phyloP scores from a whole-genome alignment of 73 alveolate species.

The Diophrys sp. region DNA sequence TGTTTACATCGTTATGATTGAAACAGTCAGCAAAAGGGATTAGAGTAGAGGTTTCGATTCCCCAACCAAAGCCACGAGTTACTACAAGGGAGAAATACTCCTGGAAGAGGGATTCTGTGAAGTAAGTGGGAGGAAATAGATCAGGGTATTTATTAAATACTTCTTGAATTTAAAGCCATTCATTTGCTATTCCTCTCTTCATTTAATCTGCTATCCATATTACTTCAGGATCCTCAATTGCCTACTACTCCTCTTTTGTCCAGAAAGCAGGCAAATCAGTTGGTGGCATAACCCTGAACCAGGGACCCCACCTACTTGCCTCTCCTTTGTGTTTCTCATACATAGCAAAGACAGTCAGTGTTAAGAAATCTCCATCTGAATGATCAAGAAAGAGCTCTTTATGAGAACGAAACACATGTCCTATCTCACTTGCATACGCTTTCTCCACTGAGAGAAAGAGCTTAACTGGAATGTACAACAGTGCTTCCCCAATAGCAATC shows the following conservation, averaged over 20 bases:
- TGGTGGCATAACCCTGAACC: slow-evolving; percentile 22
- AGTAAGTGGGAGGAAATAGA: neutral
- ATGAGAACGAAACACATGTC: slow-evolving; percentile 37
- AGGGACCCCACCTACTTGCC: slow-evolving; percentile 56
- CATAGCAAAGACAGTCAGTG: slow-evolving; percentile 26
- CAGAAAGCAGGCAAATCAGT: slow-evolving; percentile 31
- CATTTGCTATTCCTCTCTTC: neutral
- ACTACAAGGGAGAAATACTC: slow-evolving; percentile 10
- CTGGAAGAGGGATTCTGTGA: neutral
- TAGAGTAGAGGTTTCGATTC: slow-evolving; percentile 27
- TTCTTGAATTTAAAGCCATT: neutral
- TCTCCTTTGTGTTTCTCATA: slow-evolving; percentile 47
- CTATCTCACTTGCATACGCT: slow-evolving; percentile 50
- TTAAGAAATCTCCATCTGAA: slow-evolving; percentile 34
- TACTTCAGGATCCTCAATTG: slow-evolving; percentile 33
- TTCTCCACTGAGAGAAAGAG: slow-evolving; percentile 33
- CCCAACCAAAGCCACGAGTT: slow-evolving; percentile 52
- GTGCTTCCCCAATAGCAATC: slow-evolving; percentile 32
- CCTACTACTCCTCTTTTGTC: slow-evolving; percentile 24
- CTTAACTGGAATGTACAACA: slow-evolving; percentile 41
- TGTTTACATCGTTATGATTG: slow-evolving; percentile 40
- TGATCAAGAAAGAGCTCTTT: slow-evolving; percentile 22
- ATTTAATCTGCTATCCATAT: neutral
- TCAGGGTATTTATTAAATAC: neutral
- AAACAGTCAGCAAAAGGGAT: slow-evolving; percentile 46